These are phyloP conservation scores for Hypoxylon lenormandii DNA, from an alignment of 495 filamentous ascomycete species.

Conservation along the genomic window DNA sequence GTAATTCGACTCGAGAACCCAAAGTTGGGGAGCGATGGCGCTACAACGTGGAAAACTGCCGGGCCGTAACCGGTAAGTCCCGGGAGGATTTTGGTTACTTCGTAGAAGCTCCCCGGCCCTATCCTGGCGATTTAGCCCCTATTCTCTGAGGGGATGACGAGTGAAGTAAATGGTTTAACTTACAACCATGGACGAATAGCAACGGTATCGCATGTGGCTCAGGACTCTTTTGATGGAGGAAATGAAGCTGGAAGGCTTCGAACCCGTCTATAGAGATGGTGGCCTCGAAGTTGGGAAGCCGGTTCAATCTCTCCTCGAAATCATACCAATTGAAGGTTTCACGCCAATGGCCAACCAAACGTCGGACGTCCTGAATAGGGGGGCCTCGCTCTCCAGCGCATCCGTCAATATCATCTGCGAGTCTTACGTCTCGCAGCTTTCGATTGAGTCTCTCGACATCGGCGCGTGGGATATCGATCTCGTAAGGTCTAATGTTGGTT, in stretches of 20 bases:
- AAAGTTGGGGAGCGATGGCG: conserved; percentile 73
- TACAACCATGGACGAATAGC: conserved; percentile 69
- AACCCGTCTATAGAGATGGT: conserved; percentile 55
- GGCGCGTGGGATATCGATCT: conserved; percentile 28
- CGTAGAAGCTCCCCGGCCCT: conserved; percentile 76
- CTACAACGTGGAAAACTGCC: conserved; percentile 71
- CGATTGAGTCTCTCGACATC: conserved; percentile 29
- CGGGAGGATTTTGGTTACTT: conserved; percentile 72
- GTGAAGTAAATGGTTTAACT: not conserved
- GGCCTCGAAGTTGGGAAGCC: conserved; percentile 65
- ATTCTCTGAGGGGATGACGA: too few relatives aligned
- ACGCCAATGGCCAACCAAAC: conserved; percentile 60
- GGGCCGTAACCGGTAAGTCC: conserved; percentile 62
- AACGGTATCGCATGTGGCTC: conserved; percentile 62
- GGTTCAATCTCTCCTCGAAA: conserved; percentile 61
- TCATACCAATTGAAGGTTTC: conserved; percentile 55
- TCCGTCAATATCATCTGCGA: conserved; percentile 34
- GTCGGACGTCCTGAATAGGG: conserved; percentile 60
- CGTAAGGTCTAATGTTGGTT: conserved; percentile 36
- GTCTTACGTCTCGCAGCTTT: conserved; percentile 37
- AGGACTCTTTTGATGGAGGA: conserved; percentile 62
- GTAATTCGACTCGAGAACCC: conserved; percentile 66
- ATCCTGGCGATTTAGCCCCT: conserved; percentile 4
- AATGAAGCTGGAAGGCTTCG: conserved; percentile 58
- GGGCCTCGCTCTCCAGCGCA: conserved; percentile 52